Base-by-base conservation (phyloP, 2,329 filamentous ascomycete species). In the Ceratocystis alfenasii region DNA sequence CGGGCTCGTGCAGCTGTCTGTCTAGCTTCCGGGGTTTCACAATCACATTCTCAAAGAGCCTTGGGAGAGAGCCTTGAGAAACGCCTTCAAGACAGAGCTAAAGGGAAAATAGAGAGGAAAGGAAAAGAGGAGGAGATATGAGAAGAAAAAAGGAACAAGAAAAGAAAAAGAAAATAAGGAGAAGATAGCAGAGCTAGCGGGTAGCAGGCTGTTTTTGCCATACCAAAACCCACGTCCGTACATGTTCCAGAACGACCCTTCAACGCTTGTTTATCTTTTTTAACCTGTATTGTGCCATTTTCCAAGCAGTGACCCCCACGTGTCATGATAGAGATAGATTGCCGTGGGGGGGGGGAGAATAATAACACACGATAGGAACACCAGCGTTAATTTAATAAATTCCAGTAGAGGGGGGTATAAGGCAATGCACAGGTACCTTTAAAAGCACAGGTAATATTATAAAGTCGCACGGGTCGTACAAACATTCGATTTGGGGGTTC, bases 251-350 rank as follows among this genome's bases (percentile, higher is more conserved):
- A 59, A 41, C 12, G 36, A 12, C 36, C 55, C 55, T 30, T 30
- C 55, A 59, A 59, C 30, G 55, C 55, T 20, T 59, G 55, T 59
- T 59, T 59, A 59, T 59, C 55, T 36, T 33, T 59, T 59, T 59
- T 36, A 57, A 30, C 55, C 28, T 36, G 28, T 28, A 59, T 36
- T 59, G 55, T 59, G 28, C 55, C 28, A 36, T 59, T 59, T 59
- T n/a, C 28, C 17, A 10, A 30, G 55, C 10, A 41, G 36, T 41
- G 25, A 59, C 55, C 55, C 55, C 55, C 55, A 59, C 55, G 55
- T 36, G 17, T 8, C 15, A n/a, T 59, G 55, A 59, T 59, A 59
- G 55, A 59, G 28, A 59, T 59, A 59, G 55, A 59, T 36, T 17
- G 15, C 55, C 55, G 55, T 59, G 55, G 53, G 53, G 53, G 53